A percentile compares a stretch with the other conserved stretches of the same genome.
phyloP scores from a whole-genome alignment of 352 stramenopile genomes.

The Pythium sp. region DNA sequence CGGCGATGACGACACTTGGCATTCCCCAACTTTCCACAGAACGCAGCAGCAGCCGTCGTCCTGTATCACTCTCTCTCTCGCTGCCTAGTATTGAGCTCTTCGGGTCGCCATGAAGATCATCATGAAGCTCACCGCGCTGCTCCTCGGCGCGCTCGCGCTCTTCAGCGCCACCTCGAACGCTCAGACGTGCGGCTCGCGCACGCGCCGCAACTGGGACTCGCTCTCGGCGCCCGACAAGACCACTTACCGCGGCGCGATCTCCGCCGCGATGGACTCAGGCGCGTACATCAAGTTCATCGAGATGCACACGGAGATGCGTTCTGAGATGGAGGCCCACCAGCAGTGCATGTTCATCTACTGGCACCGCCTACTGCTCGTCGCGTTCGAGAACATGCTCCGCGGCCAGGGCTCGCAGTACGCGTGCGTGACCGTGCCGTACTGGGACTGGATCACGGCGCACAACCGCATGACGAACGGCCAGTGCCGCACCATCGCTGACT shows the following conservation, averaged over 20 bases:
- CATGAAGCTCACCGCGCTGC: not conserved
- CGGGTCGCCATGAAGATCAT: not conserved
- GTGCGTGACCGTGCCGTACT: slow-evolving; percentile 43
- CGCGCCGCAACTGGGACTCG: not conserved
- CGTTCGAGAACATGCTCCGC: slow-evolving; percentile 56
- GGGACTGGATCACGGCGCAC: slow-evolving; percentile 28
- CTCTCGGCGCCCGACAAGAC: not conserved
- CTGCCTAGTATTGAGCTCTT: not conserved
- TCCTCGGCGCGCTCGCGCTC: not conserved
- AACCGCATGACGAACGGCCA: slow-evolving; percentile 2
- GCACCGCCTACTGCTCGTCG: slow-evolving; percentile 47
- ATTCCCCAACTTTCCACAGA: not conserved
- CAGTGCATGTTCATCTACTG: slow-evolving; percentile 53
- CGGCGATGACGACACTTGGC: not conserved
- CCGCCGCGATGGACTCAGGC: slow-evolving; percentile 25
- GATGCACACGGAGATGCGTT: slow-evolving; percentile 7
- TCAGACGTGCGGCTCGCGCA: not conserved
- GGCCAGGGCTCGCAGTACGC: slow-evolving; percentile 30
- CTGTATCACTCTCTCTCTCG: not conserved
- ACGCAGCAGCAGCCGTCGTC: not conserved
- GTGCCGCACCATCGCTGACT: slow-evolving; percentile 1
- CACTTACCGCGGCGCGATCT: slow-evolving; percentile 11
- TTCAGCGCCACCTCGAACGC: not conserved
- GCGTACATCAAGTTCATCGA: slow-evolving; percentile 20
- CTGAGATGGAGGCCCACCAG: slow-evolving; percentile 26